Percentiles rank a stretch among this genome's conserved stretches.
These are phyloP conservation scores for Xylariaceae sp. DNA, from an alignment of 2,329 filamentous ascomycete species.

Conservation along the genomic window DNA sequence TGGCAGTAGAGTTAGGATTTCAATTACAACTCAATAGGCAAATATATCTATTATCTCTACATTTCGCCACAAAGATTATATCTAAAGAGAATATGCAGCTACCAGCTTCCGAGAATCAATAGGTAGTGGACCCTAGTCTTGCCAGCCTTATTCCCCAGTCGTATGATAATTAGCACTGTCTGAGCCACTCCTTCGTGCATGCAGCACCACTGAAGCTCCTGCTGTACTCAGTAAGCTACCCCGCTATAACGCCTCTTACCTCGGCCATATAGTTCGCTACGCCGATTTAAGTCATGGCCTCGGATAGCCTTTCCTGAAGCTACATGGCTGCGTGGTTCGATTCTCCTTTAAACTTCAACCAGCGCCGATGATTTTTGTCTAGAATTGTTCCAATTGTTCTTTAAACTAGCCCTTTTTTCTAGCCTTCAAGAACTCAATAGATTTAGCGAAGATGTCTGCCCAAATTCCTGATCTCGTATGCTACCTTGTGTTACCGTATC, in stretches of 20 bases:
- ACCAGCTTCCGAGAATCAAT: no score
- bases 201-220: conserved; percentile 8
- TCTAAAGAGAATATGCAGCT: background rate
- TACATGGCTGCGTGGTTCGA: conserved; percentile 8
- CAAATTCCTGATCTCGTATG: conserved; percentile 41
- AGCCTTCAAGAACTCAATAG: conserved; percentile 2
- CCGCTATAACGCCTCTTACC: conserved; percentile 27
- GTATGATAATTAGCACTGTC: conserved; percentile 17
- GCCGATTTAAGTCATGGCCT: conserved; percentile 23
- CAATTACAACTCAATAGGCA: background rate
- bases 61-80: background rate
- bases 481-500: conserved; percentile 3
- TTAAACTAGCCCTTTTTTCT: background rate
- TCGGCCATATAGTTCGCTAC: conserved; percentile 26
- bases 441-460: conserved; percentile 36
- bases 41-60: background rate
- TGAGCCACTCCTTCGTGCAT: background rate
- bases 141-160: conserved; percentile 15
- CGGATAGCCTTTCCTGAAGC: conserved; percentile 6
- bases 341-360: conserved; percentile 6
- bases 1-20: no score
- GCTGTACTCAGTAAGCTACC: conserved; percentile 21
- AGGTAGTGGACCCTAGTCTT: conserved; percentile 5
- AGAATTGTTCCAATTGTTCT: background rate
- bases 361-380: background rate